Conservation (phyloP, 768 basidiomycete species). For the Favolaschia claudopus region DNA sequence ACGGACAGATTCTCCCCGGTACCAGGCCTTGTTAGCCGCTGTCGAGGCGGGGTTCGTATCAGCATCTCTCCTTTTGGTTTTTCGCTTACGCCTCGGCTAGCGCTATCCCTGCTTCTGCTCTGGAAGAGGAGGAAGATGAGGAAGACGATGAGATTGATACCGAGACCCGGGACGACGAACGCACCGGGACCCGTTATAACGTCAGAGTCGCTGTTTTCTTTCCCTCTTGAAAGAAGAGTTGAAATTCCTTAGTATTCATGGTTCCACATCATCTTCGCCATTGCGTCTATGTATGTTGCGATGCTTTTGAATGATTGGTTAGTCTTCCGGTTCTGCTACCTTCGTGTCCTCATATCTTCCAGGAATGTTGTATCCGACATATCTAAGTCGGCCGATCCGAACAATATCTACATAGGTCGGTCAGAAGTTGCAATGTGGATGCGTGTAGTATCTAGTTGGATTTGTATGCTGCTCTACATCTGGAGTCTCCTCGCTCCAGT, state of each 20-base stretch:
- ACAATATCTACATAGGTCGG: constrained; percentile 91
- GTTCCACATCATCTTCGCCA: constrained; percentile 98
- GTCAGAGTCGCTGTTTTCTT: constrained; percentile 54
- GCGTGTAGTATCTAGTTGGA: constrained; percentile 95
- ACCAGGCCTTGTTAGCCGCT: constrained; percentile 93
- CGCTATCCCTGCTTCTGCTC: constrained; percentile 91
- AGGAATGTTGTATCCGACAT: constrained; percentile 81
- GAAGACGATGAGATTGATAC: constrained; percentile 80
- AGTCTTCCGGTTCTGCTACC: constrained; percentile 37
- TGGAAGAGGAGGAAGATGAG: constrained; percentile 83
- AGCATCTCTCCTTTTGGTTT: not conserved
- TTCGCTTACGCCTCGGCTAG: constrained; percentile 44
- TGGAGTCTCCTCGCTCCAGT: constrained; percentile 92
- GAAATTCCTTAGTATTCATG: constrained; percentile 87
- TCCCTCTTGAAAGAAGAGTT: not conserved
- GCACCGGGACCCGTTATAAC: constrained; percentile 92
- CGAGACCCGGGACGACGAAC: constrained; percentile 90
- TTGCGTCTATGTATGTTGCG: constrained; percentile 97
- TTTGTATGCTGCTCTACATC: constrained; percentile 84
- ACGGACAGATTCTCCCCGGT: constrained; percentile 84
- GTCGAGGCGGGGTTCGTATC: constrained; percentile 88
- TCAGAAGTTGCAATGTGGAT: constrained; percentile 99
- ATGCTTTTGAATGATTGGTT: constrained; percentile 98
- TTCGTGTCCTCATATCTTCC: not conserved
- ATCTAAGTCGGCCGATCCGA: constrained; percentile 55